Conservation (phyloP, 176 grass and related monocot species). For the barley (Hordeum vulgare) region MorexV3_pseudomolecules_assembly NC_058518.1:231461237-231461736, state of each 20-base stretch:
- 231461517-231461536: background rate
- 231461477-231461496: background rate
- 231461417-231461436: background rate
- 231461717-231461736: accelerated
- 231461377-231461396: background rate
- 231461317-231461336: background rate
- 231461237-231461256: background rate
- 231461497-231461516: background rate
- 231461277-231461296: background rate
- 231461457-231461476: background rate
- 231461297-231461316: too few species aligned
- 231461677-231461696: background rate
- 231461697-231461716: background rate
- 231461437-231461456: background rate
- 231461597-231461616: background rate
- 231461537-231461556: background rate
- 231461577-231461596: background rate
- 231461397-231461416: background rate
- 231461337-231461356: background rate
- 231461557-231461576: background rate
- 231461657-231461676: background rate
- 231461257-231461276: background rate
- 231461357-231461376: too few species aligned
- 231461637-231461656: background rate
- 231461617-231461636: background rate